Evolutionary conservation across 1,284 basidiomycete species (phyloP).

Genomic region (Apiotrichum porosum): DNA sequence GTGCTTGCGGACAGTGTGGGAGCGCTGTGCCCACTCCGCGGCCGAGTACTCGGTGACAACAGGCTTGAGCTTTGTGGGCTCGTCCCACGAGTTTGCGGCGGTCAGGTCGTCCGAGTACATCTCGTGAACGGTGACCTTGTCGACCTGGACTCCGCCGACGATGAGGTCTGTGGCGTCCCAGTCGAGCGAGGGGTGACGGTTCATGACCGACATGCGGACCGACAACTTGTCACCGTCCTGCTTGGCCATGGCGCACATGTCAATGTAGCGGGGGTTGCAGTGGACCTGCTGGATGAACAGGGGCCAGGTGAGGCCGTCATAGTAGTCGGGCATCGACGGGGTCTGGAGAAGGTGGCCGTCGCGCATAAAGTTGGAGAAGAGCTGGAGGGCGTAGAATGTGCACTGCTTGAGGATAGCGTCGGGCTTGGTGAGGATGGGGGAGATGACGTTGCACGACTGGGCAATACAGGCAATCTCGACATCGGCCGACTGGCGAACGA

Average conservation of each 20-base stretch:
- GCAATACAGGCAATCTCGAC: slow-evolving; percentile 63
- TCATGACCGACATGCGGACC: slow-evolving; percentile 36
- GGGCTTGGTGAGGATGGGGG: slow-evolving; percentile 37
- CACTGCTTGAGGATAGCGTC: slow-evolving; percentile 31
- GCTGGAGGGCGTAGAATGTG: slow-evolving; percentile 16
- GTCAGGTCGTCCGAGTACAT: slow-evolving; percentile 26
- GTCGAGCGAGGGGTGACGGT: slow-evolving; percentile 36
- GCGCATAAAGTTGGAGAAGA: slow-evolving; percentile 41
- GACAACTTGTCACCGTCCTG: slow-evolving; percentile 17
- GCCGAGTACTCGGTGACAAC: slow-evolving; percentile 11
- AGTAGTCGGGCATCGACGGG: slow-evolving; percentile 28
- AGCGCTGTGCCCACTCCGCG: slow-evolving; percentile 20
- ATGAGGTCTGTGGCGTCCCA: slow-evolving; percentile 22
- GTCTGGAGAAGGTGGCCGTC: slow-evolving; percentile 29
- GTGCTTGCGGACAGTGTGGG: slow-evolving; percentile 29
- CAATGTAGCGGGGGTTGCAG: slow-evolving; percentile 32
- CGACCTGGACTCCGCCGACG: slow-evolving; percentile 27
- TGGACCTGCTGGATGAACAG: slow-evolving; percentile 33
- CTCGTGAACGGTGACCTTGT: slow-evolving; percentile 2
- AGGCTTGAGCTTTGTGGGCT: slow-evolving; percentile 24
- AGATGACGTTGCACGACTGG: slow-evolving; percentile 53
- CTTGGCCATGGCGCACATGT: slow-evolving; percentile 25
- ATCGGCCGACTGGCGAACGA: slow-evolving; percentile 59
- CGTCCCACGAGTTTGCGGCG: slow-evolving; percentile 38
- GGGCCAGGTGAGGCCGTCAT: slow-evolving; percentile 37